A percentile compares a stretch with the other conserved stretches of the same genome.
These are phyloP conservation scores for Sanghuangporus baumii DNA, from an alignment of 1,284 basidiomycete genomes.

Conservation along the genomic window DNA sequence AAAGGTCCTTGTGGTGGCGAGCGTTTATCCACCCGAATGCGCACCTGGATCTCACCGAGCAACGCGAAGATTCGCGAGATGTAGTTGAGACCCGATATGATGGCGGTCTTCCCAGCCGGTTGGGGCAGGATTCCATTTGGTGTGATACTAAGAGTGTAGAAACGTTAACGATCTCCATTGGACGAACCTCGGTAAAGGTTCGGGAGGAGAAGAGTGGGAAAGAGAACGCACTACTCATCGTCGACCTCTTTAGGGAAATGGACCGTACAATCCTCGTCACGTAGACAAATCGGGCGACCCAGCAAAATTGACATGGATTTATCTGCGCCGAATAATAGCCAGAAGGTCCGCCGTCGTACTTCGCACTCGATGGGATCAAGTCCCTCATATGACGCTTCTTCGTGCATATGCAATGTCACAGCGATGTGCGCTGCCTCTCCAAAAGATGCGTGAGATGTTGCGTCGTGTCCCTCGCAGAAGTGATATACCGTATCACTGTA, in stretches of 20 bases:
- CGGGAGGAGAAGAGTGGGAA: slow-evolving; percentile 10
- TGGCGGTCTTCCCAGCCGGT: slow-evolving; percentile 74
- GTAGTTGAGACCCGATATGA: slow-evolving; percentile 82
- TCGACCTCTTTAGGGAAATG: slow-evolving; percentile 82
- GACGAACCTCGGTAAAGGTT: slow-evolving; percentile 30
- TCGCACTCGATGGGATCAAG: slow-evolving; percentile 83
- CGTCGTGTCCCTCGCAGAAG: slow-evolving; percentile 82
- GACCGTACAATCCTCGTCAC: slow-evolving; percentile 82
- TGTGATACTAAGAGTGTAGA: slow-evolving; percentile 54
- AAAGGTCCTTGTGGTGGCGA: slow-evolving; percentile 79
- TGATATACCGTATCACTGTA: slow-evolving; percentile 74
- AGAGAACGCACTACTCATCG: slow-evolving; percentile 70
- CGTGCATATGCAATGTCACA: slow-evolving; percentile 75
- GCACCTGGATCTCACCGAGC: slow-evolving; percentile 76
- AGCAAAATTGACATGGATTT: slow-evolving; percentile 84
- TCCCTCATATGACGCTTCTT: slow-evolving; percentile 73
- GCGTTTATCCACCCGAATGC: slow-evolving; percentile 78
- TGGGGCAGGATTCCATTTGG: slow-evolving; percentile 74
- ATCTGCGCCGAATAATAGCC: slow-evolving; percentile 82
- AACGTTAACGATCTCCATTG: slow-evolving; percentile 16
- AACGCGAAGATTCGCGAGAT: slow-evolving; percentile 80
- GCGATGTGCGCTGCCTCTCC: slow-evolving; percentile 80
- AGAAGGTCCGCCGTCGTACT: slow-evolving; percentile 75
- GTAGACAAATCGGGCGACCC: slow-evolving; percentile 72
- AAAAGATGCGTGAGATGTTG: slow-evolving; percentile 79